Base-by-base conservation (phyloP, 2,329 filamentous ascomycete genomes). In the Ophiostoma ulmi region DNA sequence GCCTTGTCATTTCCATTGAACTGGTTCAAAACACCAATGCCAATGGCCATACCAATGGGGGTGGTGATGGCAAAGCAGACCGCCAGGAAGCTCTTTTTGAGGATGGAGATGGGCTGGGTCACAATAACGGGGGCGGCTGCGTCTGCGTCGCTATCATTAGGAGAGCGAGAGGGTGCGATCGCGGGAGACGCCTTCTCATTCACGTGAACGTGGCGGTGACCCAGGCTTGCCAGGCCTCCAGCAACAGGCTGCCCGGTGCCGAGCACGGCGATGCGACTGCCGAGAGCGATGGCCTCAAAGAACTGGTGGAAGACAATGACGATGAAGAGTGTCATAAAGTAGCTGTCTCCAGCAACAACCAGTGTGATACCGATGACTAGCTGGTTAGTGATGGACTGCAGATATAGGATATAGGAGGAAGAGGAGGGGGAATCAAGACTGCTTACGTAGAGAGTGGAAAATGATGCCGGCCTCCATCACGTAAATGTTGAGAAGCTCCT, bases 51-150 rank as follows among this genome's bases (percentile, higher is more conserved):
- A 13, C 61, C 61, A 5, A 35, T 64, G 14, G 61, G 61, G 3
- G 61, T 64, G n/a, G 61, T 35, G 14, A 36, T 38, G 31, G 61
- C 61, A 64, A 64, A 38, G 22, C 52, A 58, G 52, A 58, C 52
- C 11, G 52, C 52, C 22, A 58, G 52, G 8, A 26, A 26, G 22
- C 52, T 58, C 52, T 58, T 58, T 17, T 58, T 58, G 11, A 48
- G 17, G 7, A 48, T 20, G 17, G 44, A 48, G 44, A 48, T 48
- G 17, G 44, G 44, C 44, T 48, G 44, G 44, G 44, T 20, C 17
- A 48, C n/a, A n/a, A n/a, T 20, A 39, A 13, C 38, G 44, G 44
- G 44, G 17, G 44, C 44, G 8, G 7, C 44, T n/a, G 44, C 44
- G 6, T 48, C 44, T n/a, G 44, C 17, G 44, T 48, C 44, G 44